These are phyloP conservation scores for Malbranchea zuffiana DNA, from an alignment of 2,329 filamentous ascomycete species.

Conservation along the genomic window DNA sequence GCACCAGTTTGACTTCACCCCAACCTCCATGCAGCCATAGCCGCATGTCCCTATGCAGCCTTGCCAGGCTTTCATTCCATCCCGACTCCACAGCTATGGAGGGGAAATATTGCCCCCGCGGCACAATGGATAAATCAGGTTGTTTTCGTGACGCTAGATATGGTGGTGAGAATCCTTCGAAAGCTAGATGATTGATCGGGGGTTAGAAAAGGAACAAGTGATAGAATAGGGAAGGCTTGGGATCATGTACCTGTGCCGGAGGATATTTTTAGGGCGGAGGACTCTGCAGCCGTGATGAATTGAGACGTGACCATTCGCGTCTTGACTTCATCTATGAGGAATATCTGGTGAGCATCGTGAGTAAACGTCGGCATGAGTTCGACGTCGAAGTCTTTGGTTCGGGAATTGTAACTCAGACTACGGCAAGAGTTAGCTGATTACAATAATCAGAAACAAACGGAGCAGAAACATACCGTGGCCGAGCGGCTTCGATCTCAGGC, in stretches of 20 bases:
- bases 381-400: constrained; percentile 7
- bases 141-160: constrained; percentile 9
- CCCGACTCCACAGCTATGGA: constrained; percentile 11
- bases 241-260: constrained; percentile 4
- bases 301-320: background rate
- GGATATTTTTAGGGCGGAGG: background rate
- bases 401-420: constrained; percentile 8
- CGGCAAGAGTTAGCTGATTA: constrained; percentile 2
- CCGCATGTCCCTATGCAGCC: constrained; percentile 11
- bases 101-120: background rate
- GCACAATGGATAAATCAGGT: constrained; percentile 8
- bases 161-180: constrained; percentile 3
- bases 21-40: constrained; percentile 10
- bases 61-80: constrained; percentile 6
- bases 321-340: constrained; percentile 4
- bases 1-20: constrained; percentile 7
- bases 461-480: constrained; percentile 3
- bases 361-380: constrained; percentile 4
- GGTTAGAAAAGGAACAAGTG: background rate
- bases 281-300: constrained; percentile 7
- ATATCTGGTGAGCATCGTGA: constrained; percentile 7
- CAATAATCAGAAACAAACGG: background rate
- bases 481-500: constrained; percentile 4
- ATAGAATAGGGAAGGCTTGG: background rate
- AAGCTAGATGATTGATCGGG: constrained; percentile 2